Evolutionary conservation across 805 yeast species (phyloP).

Genomic region (Hanseniaspora jakobsenii): DNA sequence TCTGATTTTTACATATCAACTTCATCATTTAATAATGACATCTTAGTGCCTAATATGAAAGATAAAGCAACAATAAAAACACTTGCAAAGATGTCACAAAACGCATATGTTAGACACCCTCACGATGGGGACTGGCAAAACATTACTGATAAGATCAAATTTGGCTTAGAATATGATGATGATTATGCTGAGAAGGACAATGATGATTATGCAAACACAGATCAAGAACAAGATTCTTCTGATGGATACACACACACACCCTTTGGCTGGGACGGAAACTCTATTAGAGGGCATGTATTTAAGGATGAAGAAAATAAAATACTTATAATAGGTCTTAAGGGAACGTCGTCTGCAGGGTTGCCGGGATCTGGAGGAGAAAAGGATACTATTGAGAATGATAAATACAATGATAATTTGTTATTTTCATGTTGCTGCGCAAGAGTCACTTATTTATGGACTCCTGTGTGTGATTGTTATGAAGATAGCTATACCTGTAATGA

Average conservation of each 20-base stretch:
- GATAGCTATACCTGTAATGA: conserved; percentile 80
- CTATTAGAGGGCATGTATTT: conserved; percentile 85
- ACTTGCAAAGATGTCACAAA: conserved; percentile 51
- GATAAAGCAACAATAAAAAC: conserved; percentile 24
- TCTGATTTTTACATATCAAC: background rate
- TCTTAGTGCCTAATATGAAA: conserved; percentile 29
- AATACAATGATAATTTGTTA: conserved; percentile 71
- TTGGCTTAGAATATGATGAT: conserved; percentile 65
- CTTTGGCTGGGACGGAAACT: conserved; percentile 80
- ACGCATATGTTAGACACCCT: conserved; percentile 27
- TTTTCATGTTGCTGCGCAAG: conserved; percentile 96
- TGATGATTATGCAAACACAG: conserved; percentile 59
- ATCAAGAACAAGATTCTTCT: conserved; percentile 78
- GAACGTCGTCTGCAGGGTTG: conserved; percentile 75
- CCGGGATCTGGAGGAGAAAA: conserved; percentile 69
- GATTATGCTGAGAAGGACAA: conserved; percentile 88
- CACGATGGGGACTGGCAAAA: conserved; percentile 42
- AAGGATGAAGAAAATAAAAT: conserved; percentile 43
- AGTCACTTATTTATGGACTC: conserved; percentile 79
- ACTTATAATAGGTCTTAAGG: conserved; percentile 74
- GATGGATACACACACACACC: conserved; percentile 41
- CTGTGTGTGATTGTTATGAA: conserved; percentile 88
- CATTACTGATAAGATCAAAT: conserved; percentile 57
- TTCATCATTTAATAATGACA: background rate
- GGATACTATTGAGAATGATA: conserved; percentile 73